phyloP scores from a whole-genome alignment of 2,329 filamentous ascomycete species.

The Cercospora citrullina region DNA sequence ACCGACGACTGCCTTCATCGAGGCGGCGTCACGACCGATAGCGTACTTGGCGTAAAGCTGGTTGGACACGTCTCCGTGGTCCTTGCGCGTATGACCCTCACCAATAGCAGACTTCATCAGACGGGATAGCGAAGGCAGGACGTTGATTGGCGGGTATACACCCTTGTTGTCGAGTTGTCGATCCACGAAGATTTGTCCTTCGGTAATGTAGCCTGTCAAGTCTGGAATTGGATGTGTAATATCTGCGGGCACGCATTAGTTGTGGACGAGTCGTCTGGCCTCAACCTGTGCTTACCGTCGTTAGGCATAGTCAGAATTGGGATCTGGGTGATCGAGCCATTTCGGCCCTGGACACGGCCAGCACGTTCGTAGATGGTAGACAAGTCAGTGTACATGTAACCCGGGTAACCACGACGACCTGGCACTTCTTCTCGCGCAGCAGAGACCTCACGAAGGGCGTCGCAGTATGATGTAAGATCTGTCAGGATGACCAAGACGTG shows the following conservation, averaged over 20 bases:
- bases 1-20: slow-evolving; percentile 99
- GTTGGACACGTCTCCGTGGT: slow-evolving; percentile 98
- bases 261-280: not conserved
- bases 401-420: slow-evolving; percentile 97
- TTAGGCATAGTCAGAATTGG: slow-evolving; percentile 99
- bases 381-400: slow-evolving; percentile 99
- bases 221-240: slow-evolving; percentile 99
- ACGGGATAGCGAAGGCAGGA: slow-evolving; percentile 94
- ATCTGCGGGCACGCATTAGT: slow-evolving; percentile 51
- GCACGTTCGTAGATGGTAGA: slow-evolving; percentile 99
- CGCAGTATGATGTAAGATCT: slow-evolving; percentile 96
- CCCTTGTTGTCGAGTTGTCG: slow-evolving; percentile 92
- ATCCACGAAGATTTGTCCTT: slow-evolving; percentile 98
- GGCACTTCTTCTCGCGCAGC: slow-evolving; percentile 98
- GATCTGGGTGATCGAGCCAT: slow-evolving; percentile 98
- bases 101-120: slow-evolving; percentile 99
- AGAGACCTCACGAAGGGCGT: slow-evolving; percentile 97
- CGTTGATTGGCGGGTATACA: slow-evolving; percentile 98
- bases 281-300: slow-evolving; percentile 61
- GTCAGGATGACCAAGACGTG: slow-evolving; percentile 98
- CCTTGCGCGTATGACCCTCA: slow-evolving; percentile 92
- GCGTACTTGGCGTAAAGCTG: slow-evolving; percentile 99
- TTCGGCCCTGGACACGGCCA: slow-evolving; percentile 92
- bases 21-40: slow-evolving; percentile 94
- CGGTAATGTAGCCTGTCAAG: slow-evolving; percentile 97